Percentiles rank a stretch among this genome's conserved stretches.
Evolutionary conservation across 140 eudicot species (phyloP).

Genomic region (Erigeron philadelphicus): DNA sequence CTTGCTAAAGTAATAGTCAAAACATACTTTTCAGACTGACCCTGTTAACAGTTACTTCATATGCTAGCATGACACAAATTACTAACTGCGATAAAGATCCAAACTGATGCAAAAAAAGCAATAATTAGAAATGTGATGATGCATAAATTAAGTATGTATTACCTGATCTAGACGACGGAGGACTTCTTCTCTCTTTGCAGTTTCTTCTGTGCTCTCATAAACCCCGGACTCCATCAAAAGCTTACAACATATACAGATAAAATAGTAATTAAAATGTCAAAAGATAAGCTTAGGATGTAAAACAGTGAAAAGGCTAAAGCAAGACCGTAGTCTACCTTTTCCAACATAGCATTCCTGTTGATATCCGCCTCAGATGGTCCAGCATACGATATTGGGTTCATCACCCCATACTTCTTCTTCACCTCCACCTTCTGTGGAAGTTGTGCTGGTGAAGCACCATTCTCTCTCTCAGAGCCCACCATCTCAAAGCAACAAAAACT

Average conservation of each 20-base stretch:
- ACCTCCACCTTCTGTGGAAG: conserved; percentile 32
- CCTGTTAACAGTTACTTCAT: no score
- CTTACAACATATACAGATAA: conserved; percentile 26
- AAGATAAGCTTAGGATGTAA: conserved; percentile 2
- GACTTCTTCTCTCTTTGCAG: conserved; percentile 45
- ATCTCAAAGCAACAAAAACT: conserved; percentile 35
- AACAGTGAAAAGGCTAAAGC: neutral
- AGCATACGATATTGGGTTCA: conserved; percentile 43
- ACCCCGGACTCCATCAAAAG: conserved; percentile 38
- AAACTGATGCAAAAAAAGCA: no score
- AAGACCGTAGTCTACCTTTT: conserved; percentile 28
- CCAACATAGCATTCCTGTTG: conserved; percentile 38
- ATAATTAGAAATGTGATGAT: no score
- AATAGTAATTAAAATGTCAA: conserved; percentile 4
- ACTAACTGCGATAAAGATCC: no score
- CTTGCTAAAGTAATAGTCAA: no score
- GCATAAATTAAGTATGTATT: conserved; percentile 7
- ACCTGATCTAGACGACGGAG: conserved; percentile 44
- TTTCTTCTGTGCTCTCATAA: conserved; percentile 41
- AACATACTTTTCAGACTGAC: no score
- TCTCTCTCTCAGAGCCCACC: conserved; percentile 34
- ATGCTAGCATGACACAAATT: no score
- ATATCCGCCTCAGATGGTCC: conserved; percentile 42
- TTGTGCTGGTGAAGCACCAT: conserved; percentile 36
- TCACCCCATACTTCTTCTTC: conserved; percentile 39